These are phyloP conservation scores for Kwoniella dendrophila DNA, from an alignment of 768 basidiomycete genomes.

Conservation along the genomic window DNA sequence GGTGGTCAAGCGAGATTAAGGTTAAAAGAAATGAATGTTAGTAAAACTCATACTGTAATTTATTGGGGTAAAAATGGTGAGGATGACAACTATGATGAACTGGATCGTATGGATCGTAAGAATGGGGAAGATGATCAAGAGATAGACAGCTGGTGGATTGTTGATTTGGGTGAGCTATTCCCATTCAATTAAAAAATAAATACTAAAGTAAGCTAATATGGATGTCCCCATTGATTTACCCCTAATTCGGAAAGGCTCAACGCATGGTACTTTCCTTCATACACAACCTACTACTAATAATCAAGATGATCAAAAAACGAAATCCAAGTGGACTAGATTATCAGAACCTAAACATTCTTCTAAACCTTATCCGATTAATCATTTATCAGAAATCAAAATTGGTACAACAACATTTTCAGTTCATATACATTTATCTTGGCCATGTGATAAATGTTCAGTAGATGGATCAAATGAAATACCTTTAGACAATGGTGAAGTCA, in stretches of 20 bases:
- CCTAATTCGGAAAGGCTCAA: conserved; percentile 51
- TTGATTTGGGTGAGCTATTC: conserved; percentile 49
- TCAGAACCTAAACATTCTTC: conserved; percentile 44
- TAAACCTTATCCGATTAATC: conserved; percentile 30
- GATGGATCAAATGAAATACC: conserved; percentile 32
- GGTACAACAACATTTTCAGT: conserved; percentile 42
- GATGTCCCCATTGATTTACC: no score
- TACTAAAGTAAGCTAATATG: not conserved
- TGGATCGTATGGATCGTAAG: no score
- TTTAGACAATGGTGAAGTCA: conserved; percentile 34
- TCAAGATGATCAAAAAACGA: not conserved
- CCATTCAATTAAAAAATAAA: not conserved
- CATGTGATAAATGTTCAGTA: conserved; percentile 47
- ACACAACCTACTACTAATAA: not conserved
- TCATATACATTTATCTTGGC: conserved; percentile 51
- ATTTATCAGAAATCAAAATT: conserved; percentile 37
- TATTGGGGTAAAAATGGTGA: conserved; percentile 38
- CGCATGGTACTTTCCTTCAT: conserved; percentile 51
- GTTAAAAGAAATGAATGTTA: conserved; percentile 50
- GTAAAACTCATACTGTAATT: conserved; percentile 51
- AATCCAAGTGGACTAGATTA: conserved; percentile 26
- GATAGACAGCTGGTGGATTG: conserved; percentile 48
- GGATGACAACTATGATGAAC: not conserved
- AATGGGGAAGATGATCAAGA: conserved; percentile 16
- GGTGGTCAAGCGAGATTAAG: conserved; percentile 37